phyloP scores from a whole-genome alignment of 176 grass and related monocot genomes.

The Eragrostis nindensis region DNA sequence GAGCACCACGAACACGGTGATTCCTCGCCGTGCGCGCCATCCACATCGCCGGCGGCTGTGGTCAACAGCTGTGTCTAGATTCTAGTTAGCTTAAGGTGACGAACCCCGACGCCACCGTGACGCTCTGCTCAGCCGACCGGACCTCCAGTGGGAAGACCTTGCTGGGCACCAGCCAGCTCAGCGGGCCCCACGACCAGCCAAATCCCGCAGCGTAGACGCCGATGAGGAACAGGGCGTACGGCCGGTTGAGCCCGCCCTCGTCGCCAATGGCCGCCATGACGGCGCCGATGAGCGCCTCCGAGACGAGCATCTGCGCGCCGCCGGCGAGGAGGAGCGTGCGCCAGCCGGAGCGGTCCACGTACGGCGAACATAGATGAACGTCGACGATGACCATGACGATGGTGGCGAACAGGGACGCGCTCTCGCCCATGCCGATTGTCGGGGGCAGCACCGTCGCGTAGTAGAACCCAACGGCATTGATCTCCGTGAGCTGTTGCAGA shows the following conservation, averaged over 20 bases:
- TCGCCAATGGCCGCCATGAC: conserved; percentile 42
- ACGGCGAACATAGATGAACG: conserved; percentile 36
- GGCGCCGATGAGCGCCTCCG: conserved; percentile 36
- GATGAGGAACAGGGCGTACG: conserved; percentile 29
- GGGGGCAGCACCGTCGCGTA: conserved; percentile 50
- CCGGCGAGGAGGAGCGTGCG: conserved; percentile 41
- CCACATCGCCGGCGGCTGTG: too few relatives aligned
- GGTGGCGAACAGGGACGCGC: conserved; percentile 46
- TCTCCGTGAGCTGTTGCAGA: conserved; percentile 34
- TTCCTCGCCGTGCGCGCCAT: too few relatives aligned
- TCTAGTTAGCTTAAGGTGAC: too few relatives aligned
- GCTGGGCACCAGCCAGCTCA: conserved; percentile 59
- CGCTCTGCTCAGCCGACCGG: conserved; percentile 40
- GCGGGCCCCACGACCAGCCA: conserved; percentile 53
- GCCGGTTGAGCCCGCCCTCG: conserved; percentile 14
- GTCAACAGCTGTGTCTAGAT: too few relatives aligned
- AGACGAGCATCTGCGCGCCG: conserved; percentile 42
- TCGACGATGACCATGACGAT: conserved; percentile 23
- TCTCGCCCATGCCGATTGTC: conserved; percentile 52
- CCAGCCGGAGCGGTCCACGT: conserved; percentile 44
- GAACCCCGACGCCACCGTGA: conserved; percentile 45
- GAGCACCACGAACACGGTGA: too few relatives aligned
- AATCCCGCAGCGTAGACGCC: conserved; percentile 48
- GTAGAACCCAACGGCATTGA: conserved; percentile 59
- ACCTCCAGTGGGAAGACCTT: conserved; percentile 61